phyloP scores from a whole-genome alignment of 805 yeast species.

The Spathaspora boniae region DNA sequence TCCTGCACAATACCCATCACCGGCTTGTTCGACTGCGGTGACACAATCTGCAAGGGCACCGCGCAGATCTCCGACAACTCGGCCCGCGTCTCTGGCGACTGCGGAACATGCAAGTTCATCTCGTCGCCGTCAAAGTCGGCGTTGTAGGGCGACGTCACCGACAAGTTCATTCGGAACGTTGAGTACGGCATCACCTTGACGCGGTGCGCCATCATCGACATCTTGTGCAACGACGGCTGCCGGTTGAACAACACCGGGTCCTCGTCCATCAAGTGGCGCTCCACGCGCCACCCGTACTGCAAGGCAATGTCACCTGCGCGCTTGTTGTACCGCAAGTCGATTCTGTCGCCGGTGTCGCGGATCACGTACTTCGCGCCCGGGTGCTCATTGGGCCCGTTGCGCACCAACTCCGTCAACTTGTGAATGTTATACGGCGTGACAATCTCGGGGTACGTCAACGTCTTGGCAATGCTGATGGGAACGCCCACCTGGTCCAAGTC shows the following conservation, averaged over 20 bases:
- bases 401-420: slow-evolving; percentile 84
- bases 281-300: slow-evolving; percentile 99
- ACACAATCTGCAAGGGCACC: slow-evolving; percentile 95
- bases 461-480: slow-evolving; percentile 93
- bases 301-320: slow-evolving; percentile 97
- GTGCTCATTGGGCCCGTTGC: slow-evolving; percentile 98
- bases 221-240: slow-evolving; percentile 98
- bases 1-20: slow-evolving; percentile 99
- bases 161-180: slow-evolving; percentile 91
- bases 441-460: slow-evolving; percentile 93
- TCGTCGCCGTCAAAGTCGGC: slow-evolving; percentile 99
- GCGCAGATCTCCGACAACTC: slow-evolving; percentile 94
- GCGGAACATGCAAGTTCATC: slow-evolving; percentile 99
- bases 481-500: slow-evolving; percentile 99
- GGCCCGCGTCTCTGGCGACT: slow-evolving; percentile 95
- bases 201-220: slow-evolving; percentile 99
- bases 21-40: slow-evolving; percentile 98
- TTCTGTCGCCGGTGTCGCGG: slow-evolving; percentile 98
- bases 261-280: slow-evolving; percentile 94
- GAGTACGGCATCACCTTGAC: slow-evolving; percentile 99
- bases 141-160: slow-evolving; percentile 98
- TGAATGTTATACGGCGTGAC: slow-evolving; percentile 98
- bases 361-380: slow-evolving; percentile 99
- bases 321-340: slow-evolving; percentile 93
- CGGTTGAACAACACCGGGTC: slow-evolving; percentile 98